Percentiles rank a stretch among this genome's conserved stretches.
These are phyloP conservation scores for Ilex aquifolium DNA, from an alignment of 257 asterid genomes.

Conservation along the genomic window DNA sequence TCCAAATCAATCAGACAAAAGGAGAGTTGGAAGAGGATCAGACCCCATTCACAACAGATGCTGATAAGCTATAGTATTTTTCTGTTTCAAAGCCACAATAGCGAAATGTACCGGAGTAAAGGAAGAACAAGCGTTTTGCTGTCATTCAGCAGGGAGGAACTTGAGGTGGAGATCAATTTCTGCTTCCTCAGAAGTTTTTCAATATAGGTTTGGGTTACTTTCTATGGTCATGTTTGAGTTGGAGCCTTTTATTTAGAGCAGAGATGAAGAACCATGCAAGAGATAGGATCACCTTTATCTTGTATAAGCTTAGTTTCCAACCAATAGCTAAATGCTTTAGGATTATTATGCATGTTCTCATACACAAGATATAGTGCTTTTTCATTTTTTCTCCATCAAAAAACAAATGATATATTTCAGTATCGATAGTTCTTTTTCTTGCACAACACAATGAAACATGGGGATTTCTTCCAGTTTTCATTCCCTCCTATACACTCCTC, in stretches of 20 bases:
- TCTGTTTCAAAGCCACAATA: not conserved
- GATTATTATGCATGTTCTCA: too few relatives aligned
- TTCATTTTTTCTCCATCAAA: too few relatives aligned
- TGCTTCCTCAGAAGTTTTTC: not conserved
- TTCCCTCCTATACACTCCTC: too few relatives aligned
- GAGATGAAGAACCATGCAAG: not conserved
- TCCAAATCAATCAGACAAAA: slow-evolving; percentile 59
- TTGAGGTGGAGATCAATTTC: not conserved
- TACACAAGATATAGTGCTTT: too few relatives aligned
- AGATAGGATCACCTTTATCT: too few relatives aligned
- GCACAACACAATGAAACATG: too few relatives aligned
- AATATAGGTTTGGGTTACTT: not conserved
- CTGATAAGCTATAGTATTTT: slow-evolving; percentile 16
- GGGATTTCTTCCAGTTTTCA: too few relatives aligned
- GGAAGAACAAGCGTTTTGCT: slow-evolving; percentile 8
- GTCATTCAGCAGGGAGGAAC: slow-evolving; percentile 9
- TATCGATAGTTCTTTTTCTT: too few relatives aligned
- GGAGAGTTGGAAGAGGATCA: slow-evolving; percentile 66
- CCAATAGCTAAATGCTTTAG: too few relatives aligned
- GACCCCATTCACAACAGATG: slow-evolving; percentile 82
- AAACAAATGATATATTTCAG: too few relatives aligned
- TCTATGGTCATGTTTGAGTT: too few relatives aligned
- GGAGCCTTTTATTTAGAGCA: not conserved
- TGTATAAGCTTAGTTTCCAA: too few relatives aligned
- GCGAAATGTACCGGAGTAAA: slow-evolving; percentile 1